Conservation (phyloP, 768 basidiomycete genomes). For the Boletus vermiculosoides region DNA sequence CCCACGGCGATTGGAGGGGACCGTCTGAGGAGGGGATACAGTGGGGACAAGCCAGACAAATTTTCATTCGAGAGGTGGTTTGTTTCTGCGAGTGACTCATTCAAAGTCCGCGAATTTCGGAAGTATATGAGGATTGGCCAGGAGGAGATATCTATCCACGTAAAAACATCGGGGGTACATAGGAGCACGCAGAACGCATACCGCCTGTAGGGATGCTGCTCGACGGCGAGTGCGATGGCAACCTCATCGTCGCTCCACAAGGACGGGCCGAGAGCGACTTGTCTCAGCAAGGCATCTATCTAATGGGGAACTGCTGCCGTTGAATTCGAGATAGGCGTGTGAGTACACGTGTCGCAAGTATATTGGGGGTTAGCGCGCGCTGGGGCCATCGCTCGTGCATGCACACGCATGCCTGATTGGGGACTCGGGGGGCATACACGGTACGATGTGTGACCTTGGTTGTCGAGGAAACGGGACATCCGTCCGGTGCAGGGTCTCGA, state of each 20-base stretch:
- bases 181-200: conserved; percentile 5
- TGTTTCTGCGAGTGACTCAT: conserved; percentile 1
- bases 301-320: conserved; percentile 28
- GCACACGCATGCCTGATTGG: conserved; percentile 2
- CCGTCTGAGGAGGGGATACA: not conserved
- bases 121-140: conserved; percentile 17
- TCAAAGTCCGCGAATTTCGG: conserved; percentile 30
- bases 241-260: conserved; percentile 16
- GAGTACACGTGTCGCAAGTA: conserved; percentile 33
- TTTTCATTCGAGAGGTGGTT: not conserved
- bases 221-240: conserved; percentile 6
- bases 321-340: conserved; percentile 30
- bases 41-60: not conserved
- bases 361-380: conserved; percentile 32
- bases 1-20: conserved; percentile 14
- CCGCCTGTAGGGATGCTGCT: conserved; percentile 1
- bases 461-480: not conserved
- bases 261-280: conserved; percentile 7
- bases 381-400: conserved; percentile 1
- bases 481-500: not conserved
- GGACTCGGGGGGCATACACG: not conserved
- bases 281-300: conserved; percentile 9
- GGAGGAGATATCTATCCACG: conserved; percentile 4
- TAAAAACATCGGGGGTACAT: conserved; percentile 12
- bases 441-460: not conserved